Evolutionary conservation across 2,329 filamentous ascomycete genomes (phyloP).

Genomic region (Exophiala calicioides): DNA sequence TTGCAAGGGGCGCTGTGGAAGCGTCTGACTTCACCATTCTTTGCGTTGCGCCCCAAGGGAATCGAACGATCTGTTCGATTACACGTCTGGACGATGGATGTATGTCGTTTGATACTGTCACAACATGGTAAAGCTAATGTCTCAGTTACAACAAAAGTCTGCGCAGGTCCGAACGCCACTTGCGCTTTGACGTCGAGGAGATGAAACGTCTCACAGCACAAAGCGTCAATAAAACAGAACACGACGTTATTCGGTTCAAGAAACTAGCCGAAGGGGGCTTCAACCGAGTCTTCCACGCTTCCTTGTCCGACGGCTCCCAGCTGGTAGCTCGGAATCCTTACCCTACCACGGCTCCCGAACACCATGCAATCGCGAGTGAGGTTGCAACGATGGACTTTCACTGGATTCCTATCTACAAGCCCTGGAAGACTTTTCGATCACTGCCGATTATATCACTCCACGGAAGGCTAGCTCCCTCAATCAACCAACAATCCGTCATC

Average conservation of each 20-base stretch:
- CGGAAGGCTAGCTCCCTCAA: background rate
- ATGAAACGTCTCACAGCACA: conserved; percentile 25
- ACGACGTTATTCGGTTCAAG: conserved; percentile 28
- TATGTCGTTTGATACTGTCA: background rate
- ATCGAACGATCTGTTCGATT: background rate
- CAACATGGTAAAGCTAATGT: background rate
- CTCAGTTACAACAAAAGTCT: background rate
- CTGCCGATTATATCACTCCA: conserved; percentile 13
- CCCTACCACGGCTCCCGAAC: conserved; percentile 33
- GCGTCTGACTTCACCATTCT: no score
- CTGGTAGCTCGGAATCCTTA: conserved; percentile 40
- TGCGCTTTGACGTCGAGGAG: conserved; percentile 28
- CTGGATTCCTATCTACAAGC: background rate
- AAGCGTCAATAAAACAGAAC: conserved; percentile 11
- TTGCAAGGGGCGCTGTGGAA: no score
- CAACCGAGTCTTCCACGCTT: conserved; percentile 38
- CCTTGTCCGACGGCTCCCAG: conserved; percentile 33
- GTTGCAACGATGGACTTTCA: conserved; percentile 39
- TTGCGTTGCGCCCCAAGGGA: no score
- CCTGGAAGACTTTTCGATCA: conserved; percentile 37
- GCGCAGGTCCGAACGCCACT: background rate
- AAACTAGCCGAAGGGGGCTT: conserved; percentile 42
- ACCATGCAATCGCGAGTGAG: conserved; percentile 40
- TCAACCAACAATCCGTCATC: conserved; percentile 31
- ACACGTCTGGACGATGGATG: background rate